Base-by-base conservation (phyloP, 169 alveolate species). In the Blepharisma undulans region DNA sequence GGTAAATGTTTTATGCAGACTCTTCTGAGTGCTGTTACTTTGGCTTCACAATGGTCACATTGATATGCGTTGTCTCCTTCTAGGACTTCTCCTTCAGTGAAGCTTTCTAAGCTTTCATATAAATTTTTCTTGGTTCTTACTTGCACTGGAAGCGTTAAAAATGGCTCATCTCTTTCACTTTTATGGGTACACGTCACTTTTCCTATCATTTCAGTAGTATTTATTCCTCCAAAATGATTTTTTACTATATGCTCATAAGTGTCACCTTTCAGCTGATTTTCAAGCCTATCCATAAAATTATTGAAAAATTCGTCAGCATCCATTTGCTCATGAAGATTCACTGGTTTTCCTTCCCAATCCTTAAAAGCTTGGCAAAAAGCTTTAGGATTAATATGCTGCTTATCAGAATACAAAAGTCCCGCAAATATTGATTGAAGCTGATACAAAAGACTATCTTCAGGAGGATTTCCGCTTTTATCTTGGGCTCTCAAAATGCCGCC, bases 241-340 rank as follows among this genome's bases (percentile, higher is more conserved):
- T 91, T 93, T 19, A 97, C 90, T 19, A 95, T 59, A 34, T 94
- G 90, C 27, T 92, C 92, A 29, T 94, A 87, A 21, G 84, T 66
- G n/a, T 95, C 94, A 32, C 88, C 87, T 92, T 95, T 95, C 18
- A 96, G 85, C 76, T 94, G 93, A 36, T 92, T 90, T 86, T 97
- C 98, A 71, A 97, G 48, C 84, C 91, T 95, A 88, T 96, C 98
- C 59, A 95, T 96, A 2, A 97, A 86, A 66, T 91, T 89, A 72
- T 95, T 95, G 82, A 93, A 96, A 86, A 96, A 97, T 94, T 97
- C 98, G 91, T 97, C 97, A 10, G 96, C 97, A 91, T 97, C 98
- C 93, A 95, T 89, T 91, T 96, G 94, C n/a, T 93, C 96, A 84
- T 93, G 72, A n/a, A 96, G 96, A 92, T 95, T 93, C 25, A 94